phyloP scores from a whole-genome alignment of 306 rosid species.

The Quercus alba region DNA sequence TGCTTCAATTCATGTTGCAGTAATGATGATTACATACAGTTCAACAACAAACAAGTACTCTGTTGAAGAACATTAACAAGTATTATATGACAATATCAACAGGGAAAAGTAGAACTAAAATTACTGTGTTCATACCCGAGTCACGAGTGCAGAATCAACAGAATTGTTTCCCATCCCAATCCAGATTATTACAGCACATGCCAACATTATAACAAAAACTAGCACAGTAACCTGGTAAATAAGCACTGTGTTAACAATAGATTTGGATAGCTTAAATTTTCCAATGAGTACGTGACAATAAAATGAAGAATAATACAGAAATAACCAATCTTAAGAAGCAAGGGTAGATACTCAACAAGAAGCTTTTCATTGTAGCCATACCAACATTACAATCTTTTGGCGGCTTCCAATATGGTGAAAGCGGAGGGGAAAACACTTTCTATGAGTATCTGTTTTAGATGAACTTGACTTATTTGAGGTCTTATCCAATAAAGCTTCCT shows the following conservation, averaged over 20 bases:
- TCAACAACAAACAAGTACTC: not conserved
- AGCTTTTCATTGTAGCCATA: slow-evolving; percentile 29
- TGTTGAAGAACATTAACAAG: not conserved
- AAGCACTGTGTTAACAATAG: slow-evolving; percentile 20
- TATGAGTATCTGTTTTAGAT: slow-evolving; percentile 40
- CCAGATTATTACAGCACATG: slow-evolving; percentile 82
- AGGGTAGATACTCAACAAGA: slow-evolving; percentile 7
- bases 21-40: not conserved
- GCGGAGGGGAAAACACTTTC: slow-evolving; percentile 74
- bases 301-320: not conserved
- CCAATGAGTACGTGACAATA: slow-evolving; percentile 5
- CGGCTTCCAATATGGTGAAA: slow-evolving; percentile 67
- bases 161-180: slow-evolving; percentile 63
- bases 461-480: slow-evolving; percentile 40
- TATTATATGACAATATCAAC: slow-evolving; percentile 6
- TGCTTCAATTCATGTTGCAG: not conserved
- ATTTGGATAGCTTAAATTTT: slow-evolving; percentile 10
- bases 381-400: slow-evolving; percentile 81
- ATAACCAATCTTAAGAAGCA: slow-evolving; percentile 6
- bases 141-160: slow-evolving; percentile 65
- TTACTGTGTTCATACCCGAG: slow-evolving; percentile 55
- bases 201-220: slow-evolving; percentile 48
- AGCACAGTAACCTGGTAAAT: slow-evolving; percentile 64
- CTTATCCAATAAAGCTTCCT: slow-evolving; percentile 65
- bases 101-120: slow-evolving; percentile 9